Base-by-base conservation (phyloP, 2,329 filamentous ascomycete species). In the Stachybotrys chartarum region DNA sequence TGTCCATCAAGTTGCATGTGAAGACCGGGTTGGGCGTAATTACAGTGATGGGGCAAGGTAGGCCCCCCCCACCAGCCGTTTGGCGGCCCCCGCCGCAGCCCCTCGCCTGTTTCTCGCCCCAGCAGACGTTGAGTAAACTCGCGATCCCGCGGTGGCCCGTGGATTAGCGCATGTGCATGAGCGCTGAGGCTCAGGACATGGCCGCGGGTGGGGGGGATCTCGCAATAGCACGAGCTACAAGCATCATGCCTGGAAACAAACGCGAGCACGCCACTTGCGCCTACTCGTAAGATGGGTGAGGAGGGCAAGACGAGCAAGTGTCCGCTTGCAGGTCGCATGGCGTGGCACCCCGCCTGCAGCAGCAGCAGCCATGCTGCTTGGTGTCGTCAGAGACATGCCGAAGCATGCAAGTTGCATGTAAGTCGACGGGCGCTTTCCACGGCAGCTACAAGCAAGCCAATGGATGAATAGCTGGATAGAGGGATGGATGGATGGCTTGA, bases 321-420 rank as follows among this genome's bases (percentile, higher is more conserved):
- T 42, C 35, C 35, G 35, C 35, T 42, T 14, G 35, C 8, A 30
- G 46, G 24, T 48, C n/a, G 46, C n/a, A 48, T 24, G 47, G 47
- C 30, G 24, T 47, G 45, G 24, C 35, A 42, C 35, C 35, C 35
- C 35, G 35, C 35, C 35, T 42, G 35, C 35, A 42, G 35, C 35
- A 24, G 35, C 35, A 24, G 24, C 24, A 47, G 16, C 12, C 50
- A 11, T 24, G 32, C 50, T 42, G 50, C n/a, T 6, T 16, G 50
- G 50, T 52, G 50, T 52, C 50, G 50, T 52, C 50, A 52, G 50
- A n/a, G 48, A 50, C 30, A 7, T 31, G 48, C 16, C 16, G 11
- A 35, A 52, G 50, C 50, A 52, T 52, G 50, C 44, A 52, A 52
- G 50, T 52, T 42, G 35, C 5, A 42, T 42, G 35, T 42, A 42